phyloP scores from a whole-genome alignment of 257 asterid genomes.

The Solanum sejunctum region DNA sequence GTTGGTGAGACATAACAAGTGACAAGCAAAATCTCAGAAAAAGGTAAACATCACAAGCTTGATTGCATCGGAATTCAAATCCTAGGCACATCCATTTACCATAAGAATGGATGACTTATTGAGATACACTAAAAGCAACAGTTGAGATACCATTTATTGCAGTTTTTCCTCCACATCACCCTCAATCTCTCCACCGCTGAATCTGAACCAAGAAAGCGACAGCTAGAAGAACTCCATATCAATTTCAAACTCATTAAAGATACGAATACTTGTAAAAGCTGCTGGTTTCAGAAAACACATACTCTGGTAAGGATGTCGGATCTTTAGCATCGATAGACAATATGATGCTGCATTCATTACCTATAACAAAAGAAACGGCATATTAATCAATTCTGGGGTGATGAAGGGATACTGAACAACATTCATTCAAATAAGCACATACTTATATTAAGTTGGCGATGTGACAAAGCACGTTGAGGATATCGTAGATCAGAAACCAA shows the following conservation, averaged over 20 bases:
- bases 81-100: background rate
- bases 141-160: conserved; percentile 44
- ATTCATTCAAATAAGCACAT: background rate
- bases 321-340: conserved; percentile 40
- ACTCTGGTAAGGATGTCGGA: conserved; percentile 70
- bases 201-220: conserved; percentile 70
- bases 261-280: background rate
- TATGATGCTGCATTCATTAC: conserved; percentile 41
- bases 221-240: conserved; percentile 30
- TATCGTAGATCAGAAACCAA: conserved; percentile 39
- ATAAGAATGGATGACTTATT: background rate
- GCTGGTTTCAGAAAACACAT: conserved; percentile 3
- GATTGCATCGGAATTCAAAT: background rate
- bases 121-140: background rate
- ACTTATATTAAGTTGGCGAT: conserved; percentile 64
- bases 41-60: background rate
- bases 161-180: conserved; percentile 42
- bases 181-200: conserved; percentile 23
- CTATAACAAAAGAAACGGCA: conserved; percentile 13
- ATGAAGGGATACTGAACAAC: background rate
- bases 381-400: background rate
- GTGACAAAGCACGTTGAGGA: conserved; percentile 32
- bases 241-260: background rate
- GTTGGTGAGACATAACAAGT: background rate
- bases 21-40: background rate